Percentiles rank a stretch among this genome's conserved stretches.
Evolutionary conservation across 139 green algal genomes (phyloP).

Genomic region (Auxenochlorella pyrenoidosa): DNA sequence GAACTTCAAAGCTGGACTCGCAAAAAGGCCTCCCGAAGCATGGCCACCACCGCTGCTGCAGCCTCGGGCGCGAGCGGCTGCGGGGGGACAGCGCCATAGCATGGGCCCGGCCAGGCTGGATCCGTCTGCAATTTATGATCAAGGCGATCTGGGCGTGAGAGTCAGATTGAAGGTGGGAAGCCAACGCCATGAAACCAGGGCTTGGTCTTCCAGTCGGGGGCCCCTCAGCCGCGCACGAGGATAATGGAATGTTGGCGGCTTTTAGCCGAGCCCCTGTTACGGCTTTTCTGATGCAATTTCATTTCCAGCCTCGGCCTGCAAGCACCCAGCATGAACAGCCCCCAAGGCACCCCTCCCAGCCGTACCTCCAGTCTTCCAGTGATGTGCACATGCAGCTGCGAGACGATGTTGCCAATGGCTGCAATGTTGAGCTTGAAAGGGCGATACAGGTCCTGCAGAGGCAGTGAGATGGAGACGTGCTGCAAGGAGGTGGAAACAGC

Average conservation of each 20-base stretch:
- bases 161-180: no score
- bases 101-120: slow-evolving; percentile 38
- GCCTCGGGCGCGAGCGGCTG: not conserved
- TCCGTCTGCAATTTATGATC: not conserved
- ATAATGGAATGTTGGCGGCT: no score
- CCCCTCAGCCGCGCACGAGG: no score
- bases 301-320: no score
- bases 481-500: no score
- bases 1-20: not conserved
- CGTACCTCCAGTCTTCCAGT: slow-evolving; percentile 17
- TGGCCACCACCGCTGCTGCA: not conserved
- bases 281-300: no score
- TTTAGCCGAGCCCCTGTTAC: no score
- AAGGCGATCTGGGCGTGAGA: no score
- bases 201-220: no score
- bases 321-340: no score
- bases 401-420: slow-evolving; percentile 37
- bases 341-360: not conserved
- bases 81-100: slow-evolving; percentile 37
- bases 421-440: slow-evolving; percentile 44
- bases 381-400: slow-evolving; percentile 45
- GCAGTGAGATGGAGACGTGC: no score
- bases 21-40: not conserved
- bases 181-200: no score
- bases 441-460: slow-evolving; percentile 17